These are phyloP conservation scores for Wallacemonas collosoma DNA, from an alignment of 208 protist genomes.

Conservation along the genomic window DNA sequence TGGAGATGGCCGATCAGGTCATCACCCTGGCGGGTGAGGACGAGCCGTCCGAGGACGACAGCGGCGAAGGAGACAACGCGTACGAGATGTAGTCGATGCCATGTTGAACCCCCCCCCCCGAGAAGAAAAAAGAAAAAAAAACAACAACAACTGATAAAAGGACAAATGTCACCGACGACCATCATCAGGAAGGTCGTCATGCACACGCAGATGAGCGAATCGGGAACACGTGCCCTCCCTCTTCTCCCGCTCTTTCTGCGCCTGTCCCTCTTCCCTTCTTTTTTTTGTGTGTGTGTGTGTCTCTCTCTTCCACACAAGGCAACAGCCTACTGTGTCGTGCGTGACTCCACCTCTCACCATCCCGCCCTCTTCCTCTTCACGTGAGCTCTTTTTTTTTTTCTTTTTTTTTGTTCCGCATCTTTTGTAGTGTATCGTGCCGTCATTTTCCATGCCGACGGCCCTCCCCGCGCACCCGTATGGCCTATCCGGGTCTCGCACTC, in stretches of 20 bases:
- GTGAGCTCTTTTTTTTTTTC: conserved; percentile 4
- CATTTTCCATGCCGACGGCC: not conserved
- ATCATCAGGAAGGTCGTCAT: too few relatives aligned
- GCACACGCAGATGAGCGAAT: too few relatives aligned
- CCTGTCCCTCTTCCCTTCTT: too few relatives aligned
- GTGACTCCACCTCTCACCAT: too few relatives aligned
- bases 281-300: conserved; percentile 4
- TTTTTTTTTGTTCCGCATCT: conserved; percentile 12
- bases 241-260: not conserved
- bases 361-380: not conserved
- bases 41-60: not conserved
- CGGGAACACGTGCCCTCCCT: not conserved
- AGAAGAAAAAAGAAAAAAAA: conserved; percentile 17
- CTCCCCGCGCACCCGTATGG: not conserved
- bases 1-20: conserved; percentile 38
- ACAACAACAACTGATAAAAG: conserved; percentile 1
- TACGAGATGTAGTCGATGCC: not conserved
- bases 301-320: too few relatives aligned
- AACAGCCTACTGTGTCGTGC: too few relatives aligned
- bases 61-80: not conserved
- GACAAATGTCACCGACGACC: not conserved
- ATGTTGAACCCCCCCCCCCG: not conserved
- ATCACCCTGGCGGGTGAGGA: conserved; percentile 11
- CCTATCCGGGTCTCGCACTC: not conserved
- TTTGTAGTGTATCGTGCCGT: conserved; percentile 4